Evolutionary conservation across 306 rosid genomes (phyloP).

Genomic region (Cicer bijugum): DNA sequence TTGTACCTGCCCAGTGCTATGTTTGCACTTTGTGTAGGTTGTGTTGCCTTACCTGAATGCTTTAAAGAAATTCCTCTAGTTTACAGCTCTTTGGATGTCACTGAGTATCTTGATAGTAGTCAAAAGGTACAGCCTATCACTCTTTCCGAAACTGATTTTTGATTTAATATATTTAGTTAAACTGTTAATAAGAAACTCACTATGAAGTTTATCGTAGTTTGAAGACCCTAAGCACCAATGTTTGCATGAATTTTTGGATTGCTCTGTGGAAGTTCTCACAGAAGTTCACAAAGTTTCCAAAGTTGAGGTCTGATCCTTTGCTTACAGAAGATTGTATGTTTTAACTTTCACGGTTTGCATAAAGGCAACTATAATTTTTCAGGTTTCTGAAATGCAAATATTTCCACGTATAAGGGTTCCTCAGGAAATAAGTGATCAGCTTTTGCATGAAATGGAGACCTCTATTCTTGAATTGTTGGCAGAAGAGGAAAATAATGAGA

Average conservation of each 20-base stretch:
- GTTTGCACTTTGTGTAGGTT: slow-evolving; percentile 81
- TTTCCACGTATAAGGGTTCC: slow-evolving; percentile 63
- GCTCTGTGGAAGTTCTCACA: slow-evolving; percentile 76
- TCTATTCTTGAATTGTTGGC: slow-evolving; percentile 61
- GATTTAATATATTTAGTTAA: slow-evolving; percentile 28
- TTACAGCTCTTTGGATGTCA: slow-evolving; percentile 50
- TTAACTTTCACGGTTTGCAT: slow-evolving; percentile 40
- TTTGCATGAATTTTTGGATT: slow-evolving; percentile 65
- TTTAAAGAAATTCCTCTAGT: slow-evolving; percentile 48
- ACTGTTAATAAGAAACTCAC: slow-evolving; percentile 30
- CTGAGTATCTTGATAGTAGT: slow-evolving; percentile 52
- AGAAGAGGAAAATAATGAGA: slow-evolving; percentile 57
- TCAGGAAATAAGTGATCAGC: slow-evolving; percentile 67
- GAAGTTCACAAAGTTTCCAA: slow-evolving; percentile 56
- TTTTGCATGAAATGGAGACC: slow-evolving; percentile 75
- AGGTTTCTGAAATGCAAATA: slow-evolving; percentile 59
- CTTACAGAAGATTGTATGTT: slow-evolving; percentile 34
- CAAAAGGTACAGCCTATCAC: slow-evolving; percentile 56
- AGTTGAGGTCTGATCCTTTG: slow-evolving; percentile 63
- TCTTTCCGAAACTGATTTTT: slow-evolving; percentile 33
- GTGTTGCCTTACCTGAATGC: slow-evolving; percentile 59
- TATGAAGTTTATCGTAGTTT: slow-evolving; percentile 56
- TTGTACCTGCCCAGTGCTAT: slow-evolving; percentile 78
- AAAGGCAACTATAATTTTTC: slow-evolving; percentile 39
- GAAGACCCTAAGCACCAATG: slow-evolving; percentile 61